These are phyloP conservation scores for Scedosporium aurantiacum DNA, from an alignment of 2,329 filamentous ascomycete species.

Conservation along the genomic window DNA sequence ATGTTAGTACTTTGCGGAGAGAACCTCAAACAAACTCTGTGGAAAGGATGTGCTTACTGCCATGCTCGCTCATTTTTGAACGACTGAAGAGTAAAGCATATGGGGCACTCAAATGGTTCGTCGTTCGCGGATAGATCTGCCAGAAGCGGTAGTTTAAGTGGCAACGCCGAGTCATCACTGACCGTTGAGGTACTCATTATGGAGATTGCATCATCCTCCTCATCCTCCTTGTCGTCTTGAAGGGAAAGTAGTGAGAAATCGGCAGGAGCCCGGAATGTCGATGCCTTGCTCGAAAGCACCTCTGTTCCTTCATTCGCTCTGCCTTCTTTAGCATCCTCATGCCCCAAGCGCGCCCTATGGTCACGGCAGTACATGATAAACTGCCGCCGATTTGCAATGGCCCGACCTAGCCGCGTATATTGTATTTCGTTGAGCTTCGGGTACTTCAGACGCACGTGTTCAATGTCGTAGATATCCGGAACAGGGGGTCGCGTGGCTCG, in stretches of 20 bases:
- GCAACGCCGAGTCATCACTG: background rate
- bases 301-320: background rate
- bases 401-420: conserved; percentile 6
- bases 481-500: background rate
- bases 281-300: conserved; percentile 1
- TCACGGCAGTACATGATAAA: conserved; percentile 9
- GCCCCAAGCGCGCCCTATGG: conserved; percentile 3
- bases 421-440: conserved; percentile 2
- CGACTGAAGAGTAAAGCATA: conserved; percentile 11
- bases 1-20: background rate
- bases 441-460: conserved; percentile 6
- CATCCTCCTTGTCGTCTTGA: background rate
- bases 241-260: background rate
- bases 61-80: conserved; percentile 8
- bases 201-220: background rate
- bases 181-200: background rate
- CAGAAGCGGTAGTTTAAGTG: background rate
- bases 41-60: background rate
- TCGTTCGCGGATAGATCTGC: background rate
- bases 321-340: background rate
- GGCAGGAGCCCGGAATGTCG: conserved; percentile 1
- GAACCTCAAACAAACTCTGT: background rate
- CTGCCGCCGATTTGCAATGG: conserved; percentile 9
- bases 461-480: conserved; percentile 2
- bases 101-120: conserved; percentile 7